Evolutionary conservation across 306 rosid genomes (phyloP).

Genomic region (Lupinus albus): DNA sequence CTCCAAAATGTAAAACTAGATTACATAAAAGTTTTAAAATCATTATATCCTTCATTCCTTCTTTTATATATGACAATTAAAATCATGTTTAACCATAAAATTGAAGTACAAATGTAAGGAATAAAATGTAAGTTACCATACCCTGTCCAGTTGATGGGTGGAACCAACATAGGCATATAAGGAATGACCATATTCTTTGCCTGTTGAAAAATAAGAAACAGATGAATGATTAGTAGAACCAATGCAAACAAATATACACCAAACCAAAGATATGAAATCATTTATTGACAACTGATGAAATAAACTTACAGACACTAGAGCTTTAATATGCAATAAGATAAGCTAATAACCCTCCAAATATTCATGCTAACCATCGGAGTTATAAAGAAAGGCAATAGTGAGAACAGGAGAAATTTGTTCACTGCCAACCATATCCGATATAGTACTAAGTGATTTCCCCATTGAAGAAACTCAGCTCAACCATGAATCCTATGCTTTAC

Average conservation of each 20-base stretch:
- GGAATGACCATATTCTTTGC: slow-evolving; percentile 91
- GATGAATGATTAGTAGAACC: slow-evolving; percentile 27
- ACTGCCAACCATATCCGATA: slow-evolving; percentile 6
- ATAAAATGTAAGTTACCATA: slow-evolving; percentile 49
- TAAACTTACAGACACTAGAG: slow-evolving; percentile 22
- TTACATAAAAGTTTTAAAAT: slow-evolving; percentile 10
- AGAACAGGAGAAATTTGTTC: slow-evolving; percentile 1
- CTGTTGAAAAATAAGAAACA: slow-evolving; percentile 54
- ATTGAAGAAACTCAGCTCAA: slow-evolving; percentile 6
- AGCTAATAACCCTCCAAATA: slow-evolving; percentile 17
- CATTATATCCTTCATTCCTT: background rate
- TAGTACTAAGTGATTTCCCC: slow-evolving; percentile 4
- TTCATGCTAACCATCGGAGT: slow-evolving; percentile 26
- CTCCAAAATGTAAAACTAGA: slow-evolving; percentile 6
- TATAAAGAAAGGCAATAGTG: slow-evolving; percentile 6
- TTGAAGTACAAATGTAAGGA: slow-evolving; percentile 15
- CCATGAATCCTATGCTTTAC: background rate
- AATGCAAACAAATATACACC: slow-evolving; percentile 22
- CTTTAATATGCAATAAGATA: slow-evolving; percentile 10
- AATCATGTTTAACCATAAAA: slow-evolving; percentile 34
- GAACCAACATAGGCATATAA: slow-evolving; percentile 95
- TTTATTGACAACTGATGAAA: slow-evolving; percentile 31
- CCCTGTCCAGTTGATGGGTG: slow-evolving; percentile 92
- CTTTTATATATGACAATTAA: background rate
- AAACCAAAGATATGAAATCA: slow-evolving; percentile 27